Evolutionary conservation across 805 yeast species (phyloP).

Genomic region (Yarrowia yakushimensis): DNA sequence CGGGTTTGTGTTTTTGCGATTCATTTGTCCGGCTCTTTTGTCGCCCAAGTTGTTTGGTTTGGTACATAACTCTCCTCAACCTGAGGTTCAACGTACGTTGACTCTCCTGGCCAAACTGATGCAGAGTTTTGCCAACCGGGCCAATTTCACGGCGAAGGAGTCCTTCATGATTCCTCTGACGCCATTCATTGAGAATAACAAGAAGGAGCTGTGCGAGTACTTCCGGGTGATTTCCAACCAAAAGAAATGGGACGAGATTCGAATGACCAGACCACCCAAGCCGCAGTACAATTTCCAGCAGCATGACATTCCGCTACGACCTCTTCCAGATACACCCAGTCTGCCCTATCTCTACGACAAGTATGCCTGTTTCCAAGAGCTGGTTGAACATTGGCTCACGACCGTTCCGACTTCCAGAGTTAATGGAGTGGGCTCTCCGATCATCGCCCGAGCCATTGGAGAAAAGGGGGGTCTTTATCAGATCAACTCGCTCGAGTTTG

Average conservation of each 20-base stretch:
- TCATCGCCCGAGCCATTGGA: conserved; percentile 9
- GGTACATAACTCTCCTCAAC: conserved; percentile 65
- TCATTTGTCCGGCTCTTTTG: conserved; percentile 85
- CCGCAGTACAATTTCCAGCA: conserved; percentile 7
- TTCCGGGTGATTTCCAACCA: conserved; percentile 12
- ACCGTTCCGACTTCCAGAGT: conserved; percentile 1
- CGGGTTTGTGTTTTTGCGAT: conserved; percentile 79
- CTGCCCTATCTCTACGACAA: conserved; percentile 3
- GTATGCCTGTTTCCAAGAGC: conserved; percentile 12
- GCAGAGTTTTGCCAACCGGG: conserved; percentile 51
- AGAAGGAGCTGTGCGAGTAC: not conserved
- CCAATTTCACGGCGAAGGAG: conserved; percentile 27
- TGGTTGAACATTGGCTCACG: conserved; percentile 15
- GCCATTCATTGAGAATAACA: not conserved
- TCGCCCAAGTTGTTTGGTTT: conserved; percentile 84
- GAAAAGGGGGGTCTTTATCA: conserved; percentile 15
- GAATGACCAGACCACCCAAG: not conserved
- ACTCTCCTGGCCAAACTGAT: conserved; percentile 70
- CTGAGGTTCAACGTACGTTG: conserved; percentile 68
- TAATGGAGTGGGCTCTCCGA: conserved; percentile 11
- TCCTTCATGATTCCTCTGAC: conserved; percentile 28
- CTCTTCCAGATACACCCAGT: not conserved
- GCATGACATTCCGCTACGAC: not conserved
- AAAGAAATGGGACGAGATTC: not conserved
- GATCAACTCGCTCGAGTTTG: conserved; percentile 21